Evolutionary conservation across 306 rosid genomes (phyloP).

Genomic region (Acacia confusa): DNA sequence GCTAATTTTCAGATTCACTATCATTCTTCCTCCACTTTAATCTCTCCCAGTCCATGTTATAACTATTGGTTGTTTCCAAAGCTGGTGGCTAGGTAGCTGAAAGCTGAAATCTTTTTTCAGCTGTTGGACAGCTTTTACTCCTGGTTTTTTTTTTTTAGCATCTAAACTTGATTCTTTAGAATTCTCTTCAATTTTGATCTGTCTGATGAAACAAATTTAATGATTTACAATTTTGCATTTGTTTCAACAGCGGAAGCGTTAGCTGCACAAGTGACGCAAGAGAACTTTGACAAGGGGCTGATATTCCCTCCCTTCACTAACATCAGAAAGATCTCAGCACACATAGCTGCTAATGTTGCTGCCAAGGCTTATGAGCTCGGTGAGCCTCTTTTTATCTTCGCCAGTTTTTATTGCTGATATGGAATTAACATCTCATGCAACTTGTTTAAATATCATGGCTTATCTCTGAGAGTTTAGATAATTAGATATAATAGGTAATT

Average conservation of each 20-base stretch:
- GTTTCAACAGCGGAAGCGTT: constrained; percentile 85
- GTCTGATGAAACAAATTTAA: not conserved
- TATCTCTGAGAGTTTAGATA: not conserved
- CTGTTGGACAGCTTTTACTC: not conserved
- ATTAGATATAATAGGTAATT: not conserved
- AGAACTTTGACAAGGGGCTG: constrained; percentile 80
- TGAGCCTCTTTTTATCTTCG: constrained; percentile 28
- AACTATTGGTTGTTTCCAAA: not conserved
- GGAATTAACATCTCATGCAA: not conserved
- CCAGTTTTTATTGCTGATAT: not conserved
- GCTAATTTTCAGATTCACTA: not conserved
- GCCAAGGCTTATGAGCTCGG: constrained; percentile 91
- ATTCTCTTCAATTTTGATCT: not conserved
- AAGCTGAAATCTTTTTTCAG: not conserved
- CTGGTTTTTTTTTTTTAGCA: not conserved
- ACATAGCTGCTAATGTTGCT: constrained; percentile 88
- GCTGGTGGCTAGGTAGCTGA: not conserved
- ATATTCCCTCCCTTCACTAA: constrained; percentile 80
- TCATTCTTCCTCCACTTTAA: not conserved
- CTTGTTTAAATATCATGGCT: not conserved
- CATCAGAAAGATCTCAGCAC: constrained; percentile 95
- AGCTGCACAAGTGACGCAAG: constrained; percentile 70
- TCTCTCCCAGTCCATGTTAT: not conserved
- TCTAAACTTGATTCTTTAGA: not conserved
- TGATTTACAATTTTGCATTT: constrained; percentile 20